Evolutionary conservation across 202 grass and related monocot species (phyloP).

Genomic region (Schoenoplectus tabernaemontani): DNA sequence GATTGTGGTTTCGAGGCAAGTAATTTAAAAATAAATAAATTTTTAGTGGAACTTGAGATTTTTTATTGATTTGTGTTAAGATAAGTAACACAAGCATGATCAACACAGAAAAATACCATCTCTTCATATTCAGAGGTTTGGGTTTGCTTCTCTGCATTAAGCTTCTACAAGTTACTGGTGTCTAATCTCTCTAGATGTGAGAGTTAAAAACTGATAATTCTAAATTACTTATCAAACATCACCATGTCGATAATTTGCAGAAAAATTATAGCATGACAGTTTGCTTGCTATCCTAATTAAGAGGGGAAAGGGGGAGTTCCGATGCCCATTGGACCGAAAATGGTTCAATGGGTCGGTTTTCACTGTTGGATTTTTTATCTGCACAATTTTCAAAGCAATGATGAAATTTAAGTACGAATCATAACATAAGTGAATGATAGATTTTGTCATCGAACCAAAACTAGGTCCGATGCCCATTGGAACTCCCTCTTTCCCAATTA

Average conservation of each 20-base stretch:
- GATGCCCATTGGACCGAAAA: too few species aligned
- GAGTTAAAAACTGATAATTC: background rate
- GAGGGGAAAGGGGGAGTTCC: too few species aligned
- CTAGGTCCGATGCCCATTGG: too few species aligned
- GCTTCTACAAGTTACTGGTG: background rate
- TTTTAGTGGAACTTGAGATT: background rate
- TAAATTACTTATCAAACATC: background rate
- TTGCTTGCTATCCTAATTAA: background rate
- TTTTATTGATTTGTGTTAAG: background rate
- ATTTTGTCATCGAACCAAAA: too few species aligned
- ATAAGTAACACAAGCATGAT: conserved; percentile 13
- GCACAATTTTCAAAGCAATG: too few species aligned
- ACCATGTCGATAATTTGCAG: background rate
- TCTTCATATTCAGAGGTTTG: background rate
- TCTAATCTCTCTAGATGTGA: background rate
- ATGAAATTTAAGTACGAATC: too few species aligned
- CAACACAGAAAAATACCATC: background rate
- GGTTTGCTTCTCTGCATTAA: background rate
- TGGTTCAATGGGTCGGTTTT: too few species aligned
- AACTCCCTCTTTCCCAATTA: too few species aligned
- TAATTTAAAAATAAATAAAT: background rate
- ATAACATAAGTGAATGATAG: too few species aligned
- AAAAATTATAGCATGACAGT: background rate
- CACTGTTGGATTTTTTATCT: too few species aligned
- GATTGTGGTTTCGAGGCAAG: background rate